phyloP scores from a whole-genome alignment of 208 protist genomes.

The Leishmania tarentolae region DNA sequence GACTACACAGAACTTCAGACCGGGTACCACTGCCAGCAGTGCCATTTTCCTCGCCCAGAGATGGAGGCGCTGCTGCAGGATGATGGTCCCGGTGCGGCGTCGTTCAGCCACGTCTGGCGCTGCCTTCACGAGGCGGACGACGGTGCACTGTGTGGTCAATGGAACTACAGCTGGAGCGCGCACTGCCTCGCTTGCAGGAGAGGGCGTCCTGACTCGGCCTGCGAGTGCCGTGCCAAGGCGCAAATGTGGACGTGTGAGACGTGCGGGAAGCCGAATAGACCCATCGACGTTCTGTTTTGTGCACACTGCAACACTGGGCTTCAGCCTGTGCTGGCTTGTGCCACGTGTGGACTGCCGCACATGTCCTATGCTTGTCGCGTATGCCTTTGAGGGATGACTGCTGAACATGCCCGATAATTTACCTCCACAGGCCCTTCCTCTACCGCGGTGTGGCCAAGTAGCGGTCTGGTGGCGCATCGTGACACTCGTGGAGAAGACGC shows the following conservation, averaged over 20 bases:
- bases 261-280: conserved; percentile 58
- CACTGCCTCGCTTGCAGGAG: conserved; percentile 49
- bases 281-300: conserved; percentile 71
- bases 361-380: conserved; percentile 40
- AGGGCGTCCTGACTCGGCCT: conserved; percentile 37
- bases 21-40: conserved; percentile 68
- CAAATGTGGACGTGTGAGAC: conserved; percentile 51
- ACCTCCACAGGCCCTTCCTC: not conserved
- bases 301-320: conserved; percentile 44
- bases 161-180: conserved; percentile 81
- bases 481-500: not conserved
- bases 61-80: conserved; percentile 20
- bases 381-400: conserved; percentile 7
- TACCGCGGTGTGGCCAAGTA: not conserved
- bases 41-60: conserved; percentile 49
- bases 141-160: conserved; percentile 47
- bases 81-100: conserved; percentile 2
- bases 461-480: not conserved
- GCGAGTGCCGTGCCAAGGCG: conserved; percentile 63
- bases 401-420: not conserved
- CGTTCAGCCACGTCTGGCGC: conserved; percentile 58
- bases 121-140: conserved; percentile 58
- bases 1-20: conserved; percentile 33
- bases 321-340: conserved; percentile 45
- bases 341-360: conserved; percentile 49